Base-by-base conservation (phyloP, 176 grass and related monocot genomes). In the Oryza meridionalis region DNA sequence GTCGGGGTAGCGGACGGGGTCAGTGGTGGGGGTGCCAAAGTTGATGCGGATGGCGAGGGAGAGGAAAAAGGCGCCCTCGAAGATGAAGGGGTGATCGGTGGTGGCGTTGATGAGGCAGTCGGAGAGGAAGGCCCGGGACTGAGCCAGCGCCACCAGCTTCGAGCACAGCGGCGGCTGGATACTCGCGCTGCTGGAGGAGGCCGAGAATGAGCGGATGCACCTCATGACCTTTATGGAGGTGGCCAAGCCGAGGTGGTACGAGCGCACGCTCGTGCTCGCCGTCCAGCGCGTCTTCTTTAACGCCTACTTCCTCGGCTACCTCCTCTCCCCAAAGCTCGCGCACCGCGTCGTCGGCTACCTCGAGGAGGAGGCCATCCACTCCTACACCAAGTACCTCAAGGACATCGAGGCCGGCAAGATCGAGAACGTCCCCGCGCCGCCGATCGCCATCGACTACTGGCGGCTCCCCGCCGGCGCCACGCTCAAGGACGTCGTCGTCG, bases 401-500 rank as follows among this genome's bases (percentile, higher is more conserved):
- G 92, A 94, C 74, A 84, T 94, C 8, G 92, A 91, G 31, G 81
- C 78, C 35, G 89, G 92, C 77, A 89, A 87, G 77, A 89, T 91
- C 27, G 73, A 87, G 0, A 94, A 94, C 74, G 49, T 89, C 63
- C 89, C 92, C 0, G 92, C 92, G 64, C 89, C 92, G 22, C 77
- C 89, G 89, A 94, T 94, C 51, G 92, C 89, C 89, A 85, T 94
- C 69, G 89, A 94, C 77, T 94, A 89, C 84, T 94, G 92, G 92
- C 81, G 92, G 78, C 87, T 94, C 24, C 87, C 92, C 0, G 33
- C 77, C 43, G 51, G 85, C 55, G 89, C 92, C 77, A 94, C 92
- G 11, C 89, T 94, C 68, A 94, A 89, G 87, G 89, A 94, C 53
- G 92, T 94, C 5, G 89, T 94, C 81, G n/a, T n/a, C n/a, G 79